These are phyloP conservation scores for Penicillium lagena DNA, from an alignment of 495 filamentous ascomycete genomes.

Conservation along the genomic window DNA sequence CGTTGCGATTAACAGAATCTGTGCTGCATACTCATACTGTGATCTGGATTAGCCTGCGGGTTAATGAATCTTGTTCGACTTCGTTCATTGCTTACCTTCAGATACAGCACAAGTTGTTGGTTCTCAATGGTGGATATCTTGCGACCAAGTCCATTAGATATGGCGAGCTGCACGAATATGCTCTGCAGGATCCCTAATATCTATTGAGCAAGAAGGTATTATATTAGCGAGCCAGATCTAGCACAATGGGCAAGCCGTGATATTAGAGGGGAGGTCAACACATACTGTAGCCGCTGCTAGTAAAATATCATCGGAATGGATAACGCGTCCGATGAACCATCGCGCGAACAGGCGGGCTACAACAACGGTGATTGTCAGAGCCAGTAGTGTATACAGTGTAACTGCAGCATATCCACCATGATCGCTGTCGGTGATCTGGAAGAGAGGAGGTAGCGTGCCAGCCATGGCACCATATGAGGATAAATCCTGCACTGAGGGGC, in stretches of 20 bases:
- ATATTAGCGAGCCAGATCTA: neutral
- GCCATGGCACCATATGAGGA: conserved; percentile 6
- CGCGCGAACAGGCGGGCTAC: conserved; percentile 16
- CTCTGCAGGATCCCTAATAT: conserved; percentile 17
- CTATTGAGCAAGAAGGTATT: neutral
- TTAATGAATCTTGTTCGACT: neutral
- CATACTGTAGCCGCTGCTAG: conserved; percentile 14
- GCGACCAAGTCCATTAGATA: conserved; percentile 19
- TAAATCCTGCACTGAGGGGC: neutral
- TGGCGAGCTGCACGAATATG: conserved; percentile 18
- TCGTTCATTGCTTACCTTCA: conserved; percentile 8
- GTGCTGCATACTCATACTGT: conserved; percentile 23
- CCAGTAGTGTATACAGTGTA: conserved; percentile 18
- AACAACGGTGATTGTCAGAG: conserved; percentile 14
- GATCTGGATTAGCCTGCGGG: conserved; percentile 1
- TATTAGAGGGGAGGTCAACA: neutral
- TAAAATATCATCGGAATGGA: conserved; percentile 21
- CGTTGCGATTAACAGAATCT: conserved; percentile 17
- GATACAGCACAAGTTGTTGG: conserved; percentile 4
- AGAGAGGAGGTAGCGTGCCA: conserved; percentile 22
- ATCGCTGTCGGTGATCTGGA: conserved; percentile 20
- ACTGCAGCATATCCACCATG: conserved; percentile 23
- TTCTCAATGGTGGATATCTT: conserved; percentile 7
- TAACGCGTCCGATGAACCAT: conserved; percentile 19
- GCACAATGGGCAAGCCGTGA: neutral